phyloP scores from a whole-genome alignment of 2,329 filamentous ascomycete genomes.

The Talaromyces sp. region DNA sequence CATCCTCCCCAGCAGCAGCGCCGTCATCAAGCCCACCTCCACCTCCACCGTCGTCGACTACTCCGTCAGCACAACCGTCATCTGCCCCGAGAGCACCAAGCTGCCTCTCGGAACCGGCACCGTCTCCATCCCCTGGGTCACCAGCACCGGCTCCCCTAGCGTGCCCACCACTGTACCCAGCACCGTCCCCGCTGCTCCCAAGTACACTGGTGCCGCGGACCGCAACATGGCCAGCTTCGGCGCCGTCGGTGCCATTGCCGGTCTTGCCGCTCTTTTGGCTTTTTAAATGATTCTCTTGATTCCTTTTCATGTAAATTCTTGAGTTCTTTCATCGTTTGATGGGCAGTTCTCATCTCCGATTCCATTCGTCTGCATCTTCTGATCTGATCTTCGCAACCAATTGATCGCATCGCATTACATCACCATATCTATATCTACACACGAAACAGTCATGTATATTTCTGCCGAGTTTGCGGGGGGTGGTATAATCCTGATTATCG shows the following conservation, averaged over 20 bases:
- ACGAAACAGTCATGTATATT: neutral
- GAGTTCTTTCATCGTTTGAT: no score
- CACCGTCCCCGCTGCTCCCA: conserved; percentile 22
- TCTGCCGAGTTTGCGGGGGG: neutral
- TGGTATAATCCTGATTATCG: conserved; percentile 4
- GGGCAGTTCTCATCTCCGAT: no score
- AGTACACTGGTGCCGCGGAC: conserved; percentile 36
- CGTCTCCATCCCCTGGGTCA: conserved; percentile 16
- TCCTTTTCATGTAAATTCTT: conserved; percentile 9
- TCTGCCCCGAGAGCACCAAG: conserved; percentile 26
- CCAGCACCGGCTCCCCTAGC: conserved; percentile 10
- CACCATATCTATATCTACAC: neutral
- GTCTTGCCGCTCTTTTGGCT: conserved; percentile 36
- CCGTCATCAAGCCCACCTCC: conserved; percentile 9
- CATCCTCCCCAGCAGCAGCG: conserved; percentile 15
- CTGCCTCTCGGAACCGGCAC: conserved; percentile 21
- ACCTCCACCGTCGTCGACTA: conserved; percentile 19
- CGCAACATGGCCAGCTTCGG: conserved; percentile 37
- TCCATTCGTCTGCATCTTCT: conserved; percentile 1
- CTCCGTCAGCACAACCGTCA: conserved; percentile 23
- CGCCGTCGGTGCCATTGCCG: conserved; percentile 35
- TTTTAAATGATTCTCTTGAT: conserved; percentile 29
- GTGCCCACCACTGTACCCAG: conserved; percentile 14
- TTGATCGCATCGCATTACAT: neutral
- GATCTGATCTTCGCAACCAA: no score